Evolutionary conservation across 148 eudicot genomes (phyloP).

Genomic region (Simmondsia chinensis): DNA sequence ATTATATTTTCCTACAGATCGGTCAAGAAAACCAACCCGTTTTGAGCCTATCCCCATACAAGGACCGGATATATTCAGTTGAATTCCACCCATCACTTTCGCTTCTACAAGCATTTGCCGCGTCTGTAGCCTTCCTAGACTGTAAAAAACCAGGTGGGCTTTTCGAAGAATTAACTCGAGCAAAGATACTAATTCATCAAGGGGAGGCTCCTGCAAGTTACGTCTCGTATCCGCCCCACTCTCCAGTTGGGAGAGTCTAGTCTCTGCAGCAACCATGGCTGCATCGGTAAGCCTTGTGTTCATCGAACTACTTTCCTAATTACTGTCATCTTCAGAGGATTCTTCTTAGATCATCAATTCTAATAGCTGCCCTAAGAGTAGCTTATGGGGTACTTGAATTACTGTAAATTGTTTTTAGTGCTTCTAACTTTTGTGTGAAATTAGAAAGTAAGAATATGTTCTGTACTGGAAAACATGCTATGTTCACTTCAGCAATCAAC

Average conservation of each 20-base stretch:
- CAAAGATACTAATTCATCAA: slow-evolving; percentile 15
- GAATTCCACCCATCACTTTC: slow-evolving; percentile 60
- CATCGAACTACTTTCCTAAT: too few species aligned
- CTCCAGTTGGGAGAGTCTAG: slow-evolving; percentile 68
- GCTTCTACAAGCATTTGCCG: slow-evolving; percentile 70
- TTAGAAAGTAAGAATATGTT: too few species aligned
- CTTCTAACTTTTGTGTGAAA: too few species aligned
- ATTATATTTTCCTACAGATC: slow-evolving; percentile 31
- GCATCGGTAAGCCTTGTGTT: too few species aligned
- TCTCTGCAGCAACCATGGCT: too few species aligned
- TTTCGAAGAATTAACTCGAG: slow-evolving; percentile 6
- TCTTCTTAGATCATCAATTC: too few species aligned
- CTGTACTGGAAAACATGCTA: slow-evolving; percentile 2
- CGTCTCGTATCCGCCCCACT: slow-evolving; percentile 45
- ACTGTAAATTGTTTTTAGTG: too few species aligned
- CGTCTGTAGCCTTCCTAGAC: slow-evolving; percentile 47
- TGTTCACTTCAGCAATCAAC: slow-evolving; percentile 11
- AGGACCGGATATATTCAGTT: slow-evolving; percentile 57
- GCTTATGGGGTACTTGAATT: too few species aligned
- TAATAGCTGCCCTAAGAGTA: too few species aligned
- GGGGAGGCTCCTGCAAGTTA: slow-evolving; percentile 36
- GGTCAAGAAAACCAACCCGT: slow-evolving; percentile 25
- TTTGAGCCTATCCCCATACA: slow-evolving; percentile 48
- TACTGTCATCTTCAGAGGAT: too few species aligned
- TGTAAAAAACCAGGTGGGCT: slow-evolving; percentile 37